These are phyloP conservation scores for Cochlearia excelsa DNA, from an alignment of 345 rosid genomes.

Conservation along the genomic window DNA sequence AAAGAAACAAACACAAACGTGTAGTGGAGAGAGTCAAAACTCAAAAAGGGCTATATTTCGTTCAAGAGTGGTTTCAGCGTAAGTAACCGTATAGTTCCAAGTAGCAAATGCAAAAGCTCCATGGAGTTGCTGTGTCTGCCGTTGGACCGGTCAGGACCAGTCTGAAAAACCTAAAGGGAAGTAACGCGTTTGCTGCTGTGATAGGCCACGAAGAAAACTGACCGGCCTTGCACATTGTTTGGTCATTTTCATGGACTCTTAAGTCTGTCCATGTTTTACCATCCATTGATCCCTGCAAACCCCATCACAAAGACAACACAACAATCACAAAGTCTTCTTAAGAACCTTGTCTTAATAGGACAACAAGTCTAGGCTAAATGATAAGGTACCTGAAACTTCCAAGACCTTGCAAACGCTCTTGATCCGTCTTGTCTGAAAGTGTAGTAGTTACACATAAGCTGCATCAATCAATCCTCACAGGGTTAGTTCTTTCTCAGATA, in stretches of 20 bases:
- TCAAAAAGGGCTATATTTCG: slow-evolving; percentile 3
- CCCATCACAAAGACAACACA: background rate
- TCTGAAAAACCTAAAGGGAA: slow-evolving; percentile 76
- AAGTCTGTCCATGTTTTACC: slow-evolving; percentile 72
- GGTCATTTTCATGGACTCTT: slow-evolving; percentile 74
- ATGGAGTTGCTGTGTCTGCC: slow-evolving; percentile 59
- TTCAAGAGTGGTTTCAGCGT: slow-evolving; percentile 32
- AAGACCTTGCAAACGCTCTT: slow-evolving; percentile 63
- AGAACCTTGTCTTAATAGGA: slow-evolving; percentile 11
- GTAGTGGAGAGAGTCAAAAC: background rate
- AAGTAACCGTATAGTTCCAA: slow-evolving; percentile 88
- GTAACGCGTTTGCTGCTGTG: slow-evolving; percentile 64
- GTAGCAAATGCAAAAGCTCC: slow-evolving; percentile 88
- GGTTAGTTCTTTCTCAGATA: slow-evolving; percentile 9
- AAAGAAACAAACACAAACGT: background rate
- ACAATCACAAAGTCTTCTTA: slow-evolving; percentile 3
- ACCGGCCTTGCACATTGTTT: slow-evolving; percentile 68
- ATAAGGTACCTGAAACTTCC: slow-evolving; percentile 80
- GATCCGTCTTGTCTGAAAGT: slow-evolving; percentile 93
- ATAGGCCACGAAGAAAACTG: slow-evolving; percentile 88
- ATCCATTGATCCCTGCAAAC: slow-evolving; percentile 70
- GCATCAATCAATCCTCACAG: slow-evolving; percentile 34
- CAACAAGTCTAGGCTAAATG: background rate
- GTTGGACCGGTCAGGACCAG: slow-evolving; percentile 69
- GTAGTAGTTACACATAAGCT: slow-evolving; percentile 96